Conservation (phyloP, 2,329 filamentous ascomycete genomes). For the Macrophomina tecta region DNA sequence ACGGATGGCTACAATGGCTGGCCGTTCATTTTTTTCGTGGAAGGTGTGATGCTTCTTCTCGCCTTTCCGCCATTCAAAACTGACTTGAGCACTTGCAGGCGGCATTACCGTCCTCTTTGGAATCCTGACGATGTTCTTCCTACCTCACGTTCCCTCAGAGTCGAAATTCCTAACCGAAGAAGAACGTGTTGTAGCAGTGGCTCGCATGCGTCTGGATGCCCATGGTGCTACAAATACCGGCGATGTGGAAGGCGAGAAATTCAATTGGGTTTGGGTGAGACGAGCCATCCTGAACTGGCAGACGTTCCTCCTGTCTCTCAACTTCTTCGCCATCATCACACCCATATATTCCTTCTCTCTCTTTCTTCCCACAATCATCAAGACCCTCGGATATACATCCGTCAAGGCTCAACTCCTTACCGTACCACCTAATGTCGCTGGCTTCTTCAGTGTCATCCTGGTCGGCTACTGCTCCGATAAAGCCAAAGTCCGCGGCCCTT, state of each 20-base stretch:
- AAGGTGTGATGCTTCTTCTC: conserved; percentile 23
- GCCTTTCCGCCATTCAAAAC: background rate
- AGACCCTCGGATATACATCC: conserved; percentile 44
- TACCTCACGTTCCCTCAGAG: conserved; percentile 55
- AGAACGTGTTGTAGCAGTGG: conserved; percentile 37
- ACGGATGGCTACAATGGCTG: conserved; percentile 47
- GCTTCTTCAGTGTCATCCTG: conserved; percentile 42
- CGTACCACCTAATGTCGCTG: conserved; percentile 52
- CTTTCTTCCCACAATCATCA: conserved; percentile 48
- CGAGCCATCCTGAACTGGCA: conserved; percentile 40
- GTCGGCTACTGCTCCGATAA: conserved; percentile 55
- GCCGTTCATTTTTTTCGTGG: conserved; percentile 47
- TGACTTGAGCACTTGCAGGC: conserved; percentile 28
- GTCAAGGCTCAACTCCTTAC: conserved; percentile 46
- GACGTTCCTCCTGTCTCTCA: conserved; percentile 47
- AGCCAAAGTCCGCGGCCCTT: conserved; percentile 47
- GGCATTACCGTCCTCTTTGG: conserved; percentile 45
- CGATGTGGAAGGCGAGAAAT: conserved; percentile 46
- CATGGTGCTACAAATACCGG: conserved; percentile 34
- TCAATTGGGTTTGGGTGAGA: conserved; percentile 51
- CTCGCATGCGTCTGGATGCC: conserved; percentile 39
- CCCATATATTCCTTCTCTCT: conserved; percentile 53
- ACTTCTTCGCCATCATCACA: conserved; percentile 48
- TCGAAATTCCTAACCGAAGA: conserved; percentile 43
- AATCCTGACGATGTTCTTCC: conserved; percentile 55